phyloP scores from a whole-genome alignment of 1,284 basidiomycete genomes.

The Fomes fomentarius region DNA sequence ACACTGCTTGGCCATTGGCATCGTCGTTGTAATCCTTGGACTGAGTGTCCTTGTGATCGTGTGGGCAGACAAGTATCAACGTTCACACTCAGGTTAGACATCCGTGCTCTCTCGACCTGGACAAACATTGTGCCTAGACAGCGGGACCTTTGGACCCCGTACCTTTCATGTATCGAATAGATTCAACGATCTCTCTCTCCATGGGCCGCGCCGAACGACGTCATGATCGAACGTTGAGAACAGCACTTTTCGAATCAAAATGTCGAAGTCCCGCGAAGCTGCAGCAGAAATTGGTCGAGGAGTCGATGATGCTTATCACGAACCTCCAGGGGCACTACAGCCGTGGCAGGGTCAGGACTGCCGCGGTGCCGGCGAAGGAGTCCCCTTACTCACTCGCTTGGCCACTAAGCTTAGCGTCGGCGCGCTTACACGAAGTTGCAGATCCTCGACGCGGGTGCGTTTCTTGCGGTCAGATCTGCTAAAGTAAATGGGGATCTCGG shows the following conservation, averaged over 20 bases:
- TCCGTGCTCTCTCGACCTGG: neutral
- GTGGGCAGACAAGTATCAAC: conserved; percentile 2
- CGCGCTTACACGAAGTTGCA: neutral
- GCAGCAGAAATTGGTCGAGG: neutral
- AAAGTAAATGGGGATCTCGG: too few species aligned
- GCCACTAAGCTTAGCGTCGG: neutral
- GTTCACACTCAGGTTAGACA: neutral
- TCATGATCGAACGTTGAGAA: too few species aligned
- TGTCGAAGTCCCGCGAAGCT: neutral
- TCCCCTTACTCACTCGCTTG: neutral
- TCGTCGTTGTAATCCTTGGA: neutral
- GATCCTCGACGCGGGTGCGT: too few species aligned
- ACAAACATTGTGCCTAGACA: neutral
- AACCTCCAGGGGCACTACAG: neutral
- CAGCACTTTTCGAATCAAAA: too few species aligned
- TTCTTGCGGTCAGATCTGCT: too few species aligned
- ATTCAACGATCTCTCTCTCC: too few species aligned
- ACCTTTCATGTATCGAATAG: neutral
- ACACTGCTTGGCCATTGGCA: neutral
- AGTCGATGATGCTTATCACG: neutral
- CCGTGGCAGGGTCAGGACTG: neutral
- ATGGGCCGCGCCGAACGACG: too few species aligned
- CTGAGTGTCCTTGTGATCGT: neutral
- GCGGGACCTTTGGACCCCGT: neutral
- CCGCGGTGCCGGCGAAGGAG: neutral